Percentiles rank a stretch among this genome's conserved stretches.
phyloP scores from a whole-genome alignment of 179 eudicot genomes.

The Amaranthus tricolor region DNA sequence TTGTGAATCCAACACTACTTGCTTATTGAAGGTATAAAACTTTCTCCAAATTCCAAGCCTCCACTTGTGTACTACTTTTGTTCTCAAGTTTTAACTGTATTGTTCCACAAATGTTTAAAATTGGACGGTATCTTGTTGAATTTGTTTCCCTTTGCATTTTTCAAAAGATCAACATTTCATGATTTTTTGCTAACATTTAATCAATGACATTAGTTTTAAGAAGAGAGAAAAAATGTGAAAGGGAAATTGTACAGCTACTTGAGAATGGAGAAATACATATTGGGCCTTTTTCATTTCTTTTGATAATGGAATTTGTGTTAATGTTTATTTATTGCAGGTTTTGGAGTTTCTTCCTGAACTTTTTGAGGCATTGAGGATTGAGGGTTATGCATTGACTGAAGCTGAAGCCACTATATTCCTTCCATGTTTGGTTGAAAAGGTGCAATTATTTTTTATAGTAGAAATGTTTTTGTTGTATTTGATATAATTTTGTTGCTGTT shows the following conservation, averaged over 20 bases:
- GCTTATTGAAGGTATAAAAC: constrained; percentile 73
- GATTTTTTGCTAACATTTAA: too few relatives aligned
- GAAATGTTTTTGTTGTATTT: not conserved
- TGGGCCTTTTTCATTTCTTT: too few relatives aligned
- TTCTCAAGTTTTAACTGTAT: not conserved
- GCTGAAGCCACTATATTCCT: constrained; percentile 91
- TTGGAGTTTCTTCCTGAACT: constrained; percentile 95
- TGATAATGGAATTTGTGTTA: constrained; percentile 3
- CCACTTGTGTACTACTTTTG: not conserved
- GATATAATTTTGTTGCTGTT: not conserved
- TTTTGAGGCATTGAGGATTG: constrained; percentile 69
- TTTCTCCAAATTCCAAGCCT: not conserved
- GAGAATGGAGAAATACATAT: too few relatives aligned
- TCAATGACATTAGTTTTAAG: too few relatives aligned
- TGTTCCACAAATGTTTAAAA: too few relatives aligned
- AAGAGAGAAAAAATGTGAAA: too few relatives aligned
- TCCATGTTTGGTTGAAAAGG: constrained; percentile 94
- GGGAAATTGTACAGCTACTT: too few relatives aligned
- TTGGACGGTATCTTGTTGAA: too few relatives aligned
- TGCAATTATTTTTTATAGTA: constrained; percentile 16
- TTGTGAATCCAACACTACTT: constrained; percentile 92
- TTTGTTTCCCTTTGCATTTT: too few relatives aligned
- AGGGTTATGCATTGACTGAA: constrained; percentile 82
- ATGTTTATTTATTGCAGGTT: constrained; percentile 42
- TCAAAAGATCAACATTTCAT: too few relatives aligned